Evolutionary conservation across 1,139 yeast genomes (phyloP).

Genomic region (Debaryomyces singareniensis): DNA sequence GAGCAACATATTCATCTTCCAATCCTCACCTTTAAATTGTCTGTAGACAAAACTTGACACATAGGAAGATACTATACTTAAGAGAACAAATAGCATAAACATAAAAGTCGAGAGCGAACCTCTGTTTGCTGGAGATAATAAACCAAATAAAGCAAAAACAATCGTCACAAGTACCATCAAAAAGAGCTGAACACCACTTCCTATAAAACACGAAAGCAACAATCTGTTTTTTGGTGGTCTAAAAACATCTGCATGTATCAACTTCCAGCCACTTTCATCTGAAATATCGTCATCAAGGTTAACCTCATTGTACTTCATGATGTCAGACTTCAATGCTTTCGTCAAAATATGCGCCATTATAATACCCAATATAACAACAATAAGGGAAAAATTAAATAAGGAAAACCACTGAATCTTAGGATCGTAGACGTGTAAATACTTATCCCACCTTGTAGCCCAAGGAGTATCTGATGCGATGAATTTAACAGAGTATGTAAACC

Average conservation of each 20-base stretch:
- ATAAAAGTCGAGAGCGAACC: conserved; percentile 89
- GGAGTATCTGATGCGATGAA: conserved; percentile 67
- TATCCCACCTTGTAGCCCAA: conserved; percentile 99
- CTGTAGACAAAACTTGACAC: conserved; percentile 82
- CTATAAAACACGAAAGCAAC: conserved; percentile 73
- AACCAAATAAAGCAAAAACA: conserved; percentile 79
- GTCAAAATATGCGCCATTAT: conserved; percentile 76
- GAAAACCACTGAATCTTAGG: conserved; percentile 97
- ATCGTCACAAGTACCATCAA: conserved; percentile 72
- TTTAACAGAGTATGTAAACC: conserved; percentile 40
- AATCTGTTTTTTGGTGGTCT: conserved; percentile 72
- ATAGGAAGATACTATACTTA: conserved; percentile 78
- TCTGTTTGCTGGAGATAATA: conserved; percentile 89
- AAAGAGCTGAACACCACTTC: conserved; percentile 83
- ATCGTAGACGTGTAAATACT: conserved; percentile 84
- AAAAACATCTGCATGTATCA: conserved; percentile 92
- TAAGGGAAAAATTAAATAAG: conserved; percentile 72
- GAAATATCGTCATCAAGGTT: conserved; percentile 82
- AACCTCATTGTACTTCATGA: conserved; percentile 81
- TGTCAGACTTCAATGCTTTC: conserved; percentile 79
- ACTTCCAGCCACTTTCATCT: conserved; percentile 97
- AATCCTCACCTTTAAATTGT: conserved; percentile 85
- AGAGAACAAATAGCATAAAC: conserved; percentile 74
- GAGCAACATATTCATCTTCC: conserved; percentile 79
- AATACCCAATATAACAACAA: conserved; percentile 70